Base-by-base conservation (phyloP, 1,284 basidiomycete genomes). In the Dichomitus squalens region DNA sequence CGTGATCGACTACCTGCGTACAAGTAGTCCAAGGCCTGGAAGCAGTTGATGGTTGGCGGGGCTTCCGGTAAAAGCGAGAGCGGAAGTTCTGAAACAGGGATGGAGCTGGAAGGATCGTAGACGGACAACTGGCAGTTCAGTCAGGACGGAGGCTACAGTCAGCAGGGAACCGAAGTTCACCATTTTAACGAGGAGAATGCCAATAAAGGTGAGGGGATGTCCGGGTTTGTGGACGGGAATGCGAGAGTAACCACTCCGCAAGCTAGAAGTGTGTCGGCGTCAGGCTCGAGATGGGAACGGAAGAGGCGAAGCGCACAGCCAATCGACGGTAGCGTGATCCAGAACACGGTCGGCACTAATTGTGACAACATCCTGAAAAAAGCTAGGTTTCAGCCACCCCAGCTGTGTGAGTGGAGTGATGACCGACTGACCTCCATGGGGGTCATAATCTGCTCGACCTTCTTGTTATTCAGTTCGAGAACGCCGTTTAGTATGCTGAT, bases 31-130 rank as follows among this genome's bases (percentile, higher is more conserved):
- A 92, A 71, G 0, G 90, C 90, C 66, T 92, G 91, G 75, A 94
- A 91, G 67, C 92, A 93, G 64, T 88, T 94, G 64, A 95, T 94
- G 20, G 87, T 84, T 1, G 93, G 92, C 31, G 80, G 80, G 7
- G 95, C 95, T 75, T 99, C 96, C 0, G 96, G 96, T 3, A 98
- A 74, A n/a, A 96, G 92, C 0, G 89, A 86, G 0, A 95, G 78
- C 0, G 79, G 75, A 70, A 94, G 92, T 41, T 82, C 76, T 2
- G 87, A 90, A 0, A 96, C 92, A 1, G 89, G 90, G 59, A 85
- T 81, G 1, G 82, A 84, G 70, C 91, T 82, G 18, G 91, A 83
- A 0, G 95, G 94, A 72, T 98, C 95, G 70, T 98, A 98, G 1
- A 85, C 83, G 52, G 98, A 86, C 38, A 99, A 85, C 89, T 95